Percentiles rank a stretch among this genome's conserved stretches.
Conservation (phyloP, 1,284 basidiomycete genomes). For the Coriolopsis trogii region DNA sequence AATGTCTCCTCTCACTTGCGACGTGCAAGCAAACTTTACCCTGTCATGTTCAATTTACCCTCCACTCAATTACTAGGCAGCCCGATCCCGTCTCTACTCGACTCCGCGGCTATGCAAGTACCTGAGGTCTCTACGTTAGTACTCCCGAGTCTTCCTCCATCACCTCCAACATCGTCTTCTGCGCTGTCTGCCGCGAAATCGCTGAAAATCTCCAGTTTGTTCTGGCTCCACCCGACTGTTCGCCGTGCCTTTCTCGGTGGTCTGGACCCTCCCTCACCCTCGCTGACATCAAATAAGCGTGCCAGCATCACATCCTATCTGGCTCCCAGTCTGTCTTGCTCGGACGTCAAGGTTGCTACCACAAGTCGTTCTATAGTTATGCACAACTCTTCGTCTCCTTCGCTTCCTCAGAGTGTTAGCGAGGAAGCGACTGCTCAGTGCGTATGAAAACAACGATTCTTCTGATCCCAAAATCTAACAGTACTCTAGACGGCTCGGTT, state of each 20-base stretch:
- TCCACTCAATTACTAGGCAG: conserved; percentile 36
- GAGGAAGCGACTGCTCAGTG: not conserved
- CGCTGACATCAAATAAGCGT: conserved; percentile 6
- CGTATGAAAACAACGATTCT: not conserved
- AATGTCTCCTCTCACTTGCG: conserved; percentile 57
- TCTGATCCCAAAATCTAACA: no score
- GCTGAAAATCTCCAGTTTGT: conserved; percentile 16
- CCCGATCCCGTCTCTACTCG: conserved; percentile 25
- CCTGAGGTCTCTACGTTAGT: not conserved
- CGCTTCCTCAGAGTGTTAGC: not conserved
- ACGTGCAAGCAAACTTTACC: conserved; percentile 35
- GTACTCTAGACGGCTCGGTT: no score
- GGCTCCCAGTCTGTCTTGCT: not conserved
- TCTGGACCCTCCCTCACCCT: not conserved
- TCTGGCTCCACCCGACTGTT: conserved; percentile 24
- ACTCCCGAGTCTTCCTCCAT: not conserved
- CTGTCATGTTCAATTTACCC: conserved; percentile 42
- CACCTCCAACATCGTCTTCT: not conserved
- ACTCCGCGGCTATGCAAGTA: conserved; percentile 6
- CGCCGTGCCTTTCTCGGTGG: conserved; percentile 17
- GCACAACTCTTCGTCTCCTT: conserved; percentile 10
- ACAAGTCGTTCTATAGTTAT: not conserved
- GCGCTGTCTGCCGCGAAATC: conserved; percentile 14
- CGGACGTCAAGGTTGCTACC: not conserved
- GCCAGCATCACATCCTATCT: conserved; percentile 14